phyloP scores from a whole-genome alignment of 352 stramenopile species.

The Globisporangium polare region DNA sequence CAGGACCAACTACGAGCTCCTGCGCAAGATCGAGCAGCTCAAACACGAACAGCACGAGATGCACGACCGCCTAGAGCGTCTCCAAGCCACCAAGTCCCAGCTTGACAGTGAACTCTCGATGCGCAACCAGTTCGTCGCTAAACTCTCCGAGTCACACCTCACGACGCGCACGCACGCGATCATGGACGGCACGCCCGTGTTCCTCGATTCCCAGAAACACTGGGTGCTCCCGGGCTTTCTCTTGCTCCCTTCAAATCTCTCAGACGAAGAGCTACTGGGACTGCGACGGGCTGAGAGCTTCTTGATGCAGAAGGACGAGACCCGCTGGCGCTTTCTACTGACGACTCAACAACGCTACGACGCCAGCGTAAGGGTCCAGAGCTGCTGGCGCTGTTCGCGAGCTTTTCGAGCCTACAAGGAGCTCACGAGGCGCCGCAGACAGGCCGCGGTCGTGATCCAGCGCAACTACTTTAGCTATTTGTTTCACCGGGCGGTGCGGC shows the following conservation, averaged over 20 bases:
- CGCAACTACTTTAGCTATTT: constrained; percentile 70
- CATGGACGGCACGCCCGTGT: constrained; percentile 53
- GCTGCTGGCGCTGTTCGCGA: constrained; percentile 29
- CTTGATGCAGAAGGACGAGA: constrained; percentile 70
- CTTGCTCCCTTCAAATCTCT: constrained; percentile 27
- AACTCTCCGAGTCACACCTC: constrained; percentile 37
- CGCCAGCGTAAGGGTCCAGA: constrained; percentile 36
- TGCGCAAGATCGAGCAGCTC: constrained; percentile 46
- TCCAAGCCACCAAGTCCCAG: constrained; percentile 19
- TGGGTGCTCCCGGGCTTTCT: constrained; percentile 52
- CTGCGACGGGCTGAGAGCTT: constrained; percentile 53
- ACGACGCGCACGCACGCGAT: constrained; percentile 64
- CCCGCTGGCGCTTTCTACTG: constrained; percentile 46
- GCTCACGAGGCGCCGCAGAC: constrained; percentile 24
- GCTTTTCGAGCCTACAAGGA: constrained; percentile 27
- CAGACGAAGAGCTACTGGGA: constrained; percentile 25
- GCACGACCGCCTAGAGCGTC: constrained; percentile 25
- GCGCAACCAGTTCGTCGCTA: constrained; percentile 51
- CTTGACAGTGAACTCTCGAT: constrained; percentile 36
- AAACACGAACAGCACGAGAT: constrained; percentile 39
- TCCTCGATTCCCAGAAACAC: constrained; percentile 60
- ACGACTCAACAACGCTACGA: constrained; percentile 42
- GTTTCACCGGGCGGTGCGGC: constrained; percentile 47
- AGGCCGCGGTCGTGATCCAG: constrained; percentile 54
- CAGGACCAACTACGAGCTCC: constrained; percentile 61